Conservation (phyloP, 1,284 basidiomycete species). For the Austropuccinia psidii region DNA sequence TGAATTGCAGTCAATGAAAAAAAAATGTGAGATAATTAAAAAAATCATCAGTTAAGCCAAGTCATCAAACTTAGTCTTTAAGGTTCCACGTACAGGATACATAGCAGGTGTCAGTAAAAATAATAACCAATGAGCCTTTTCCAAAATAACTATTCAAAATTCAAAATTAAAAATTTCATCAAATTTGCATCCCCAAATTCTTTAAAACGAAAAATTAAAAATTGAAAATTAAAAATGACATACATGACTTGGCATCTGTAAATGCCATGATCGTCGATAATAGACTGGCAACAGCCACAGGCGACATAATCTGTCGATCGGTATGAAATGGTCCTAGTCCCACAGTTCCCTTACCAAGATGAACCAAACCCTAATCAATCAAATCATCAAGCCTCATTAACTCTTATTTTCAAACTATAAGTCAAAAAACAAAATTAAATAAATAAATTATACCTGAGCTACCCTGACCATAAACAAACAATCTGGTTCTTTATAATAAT, state of each 20-base stretch:
- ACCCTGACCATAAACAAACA: constrained; percentile 95
- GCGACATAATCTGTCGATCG: constrained; percentile 81
- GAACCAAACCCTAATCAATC: constrained; percentile 63
- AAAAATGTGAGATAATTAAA: not conserved
- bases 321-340: constrained; percentile 97
- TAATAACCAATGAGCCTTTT: constrained; percentile 97
- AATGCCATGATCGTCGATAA: constrained; percentile 82
- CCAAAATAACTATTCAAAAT: constrained; percentile 64
- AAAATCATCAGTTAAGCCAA: not conserved
- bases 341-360: constrained; percentile 99
- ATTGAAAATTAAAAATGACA: too few relatives aligned
- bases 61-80: not conserved
- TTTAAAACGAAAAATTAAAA: not conserved
- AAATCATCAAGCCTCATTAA: not conserved
- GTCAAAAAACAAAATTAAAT: not conserved
- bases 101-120: constrained; percentile 91
- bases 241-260: constrained; percentile 84
- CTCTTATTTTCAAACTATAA: not conserved
- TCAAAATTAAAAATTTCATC: not conserved
- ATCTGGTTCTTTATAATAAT: constrained; percentile 96
- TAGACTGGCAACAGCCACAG: constrained; percentile 82
- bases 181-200: not conserved
- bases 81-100: constrained; percentile 60
- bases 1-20: not conserved
- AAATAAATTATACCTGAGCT: constrained; percentile 56